Conservation (phyloP, 257 asterid genomes). For the Przewalskia tangutica region DNA sequence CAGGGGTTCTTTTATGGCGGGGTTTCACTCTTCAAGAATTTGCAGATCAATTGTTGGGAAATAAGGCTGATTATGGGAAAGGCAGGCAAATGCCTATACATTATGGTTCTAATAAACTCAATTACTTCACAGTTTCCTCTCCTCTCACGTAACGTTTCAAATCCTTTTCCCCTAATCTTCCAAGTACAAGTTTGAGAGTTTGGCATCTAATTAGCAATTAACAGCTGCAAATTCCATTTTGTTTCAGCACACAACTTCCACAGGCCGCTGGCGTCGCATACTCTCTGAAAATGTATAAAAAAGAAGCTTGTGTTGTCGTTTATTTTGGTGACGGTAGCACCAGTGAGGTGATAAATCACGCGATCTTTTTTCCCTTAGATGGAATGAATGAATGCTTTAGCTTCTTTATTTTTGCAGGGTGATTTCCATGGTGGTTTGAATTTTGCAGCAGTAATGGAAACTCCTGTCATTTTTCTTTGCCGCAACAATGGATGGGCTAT, state of each 20-base stretch:
- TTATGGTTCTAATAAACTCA: constrained; percentile 64
- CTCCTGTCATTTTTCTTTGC: constrained; percentile 65
- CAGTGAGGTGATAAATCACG: constrained; percentile 66
- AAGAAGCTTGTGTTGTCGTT: constrained; percentile 72
- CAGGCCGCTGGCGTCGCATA: constrained; percentile 96
- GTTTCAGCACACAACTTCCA: constrained; percentile 78
- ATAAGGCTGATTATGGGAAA: constrained; percentile 53
- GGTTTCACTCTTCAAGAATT: constrained; percentile 73
- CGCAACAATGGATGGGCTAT: constrained; percentile 98
- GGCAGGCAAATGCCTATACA: constrained; percentile 96
- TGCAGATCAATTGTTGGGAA: constrained; percentile 71
- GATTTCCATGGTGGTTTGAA: constrained; percentile 92
- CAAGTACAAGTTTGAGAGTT: neutral
- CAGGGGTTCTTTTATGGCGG: constrained; percentile 83
- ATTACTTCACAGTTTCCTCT: constrained; percentile 66
- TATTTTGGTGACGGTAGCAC: constrained; percentile 80
- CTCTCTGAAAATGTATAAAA: constrained; percentile 75
- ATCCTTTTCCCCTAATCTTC: neutral
- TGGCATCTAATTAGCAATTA: neutral
- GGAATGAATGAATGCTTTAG: neutral
- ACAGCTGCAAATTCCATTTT: neutral
- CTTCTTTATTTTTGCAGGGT: constrained; percentile 42
- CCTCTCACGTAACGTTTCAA: constrained; percentile 62
- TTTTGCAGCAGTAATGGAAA: constrained; percentile 84
- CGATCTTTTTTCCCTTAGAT: neutral